Conservation (phyloP, 2,329 filamentous ascomycete species). For the Karstenula rhodostoma region DNA sequence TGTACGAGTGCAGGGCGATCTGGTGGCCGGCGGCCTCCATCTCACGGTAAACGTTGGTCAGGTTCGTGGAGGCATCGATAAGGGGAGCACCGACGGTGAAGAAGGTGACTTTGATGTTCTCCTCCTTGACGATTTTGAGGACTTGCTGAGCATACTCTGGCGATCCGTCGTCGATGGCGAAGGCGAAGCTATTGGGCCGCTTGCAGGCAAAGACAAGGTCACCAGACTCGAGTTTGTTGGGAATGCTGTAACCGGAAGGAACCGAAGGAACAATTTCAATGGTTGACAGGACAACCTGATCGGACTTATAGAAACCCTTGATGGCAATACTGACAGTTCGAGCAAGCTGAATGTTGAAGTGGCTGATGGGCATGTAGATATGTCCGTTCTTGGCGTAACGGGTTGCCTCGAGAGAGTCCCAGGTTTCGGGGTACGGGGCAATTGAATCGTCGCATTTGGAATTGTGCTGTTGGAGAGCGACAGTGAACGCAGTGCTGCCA, state of each 20-base stretch:
- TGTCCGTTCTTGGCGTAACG: slow-evolving; percentile 65
- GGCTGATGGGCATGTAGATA: slow-evolving; percentile 72
- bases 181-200: slow-evolving; percentile 74
- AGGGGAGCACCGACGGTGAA: slow-evolving; percentile 74
- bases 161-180: slow-evolving; percentile 75
- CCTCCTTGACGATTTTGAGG: slow-evolving; percentile 67
- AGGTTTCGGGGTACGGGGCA: slow-evolving; percentile 70
- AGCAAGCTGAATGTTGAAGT: slow-evolving; percentile 69
- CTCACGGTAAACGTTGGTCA: slow-evolving; percentile 69
- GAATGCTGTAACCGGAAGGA: slow-evolving; percentile 61
- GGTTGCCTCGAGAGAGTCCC: slow-evolving; percentile 71
- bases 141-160: slow-evolving; percentile 67
- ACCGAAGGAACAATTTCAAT: slow-evolving; percentile 68
- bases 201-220: slow-evolving; percentile 70
- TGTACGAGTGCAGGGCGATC: slow-evolving; percentile 73
- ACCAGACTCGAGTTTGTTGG: slow-evolving; percentile 68
- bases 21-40: slow-evolving; percentile 71
- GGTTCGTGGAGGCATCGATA: slow-evolving; percentile 65
- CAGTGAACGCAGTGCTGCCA: slow-evolving; percentile 69
- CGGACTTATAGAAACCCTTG: slow-evolving; percentile 68
- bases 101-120: slow-evolving; percentile 72
- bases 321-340: slow-evolving; percentile 67
- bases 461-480: slow-evolving; percentile 74
- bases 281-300: slow-evolving; percentile 61
- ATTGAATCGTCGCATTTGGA: slow-evolving; percentile 62